Conservation (phyloP, 2,329 filamentous ascomycete species). For the Sporothrix luriei region DNA sequence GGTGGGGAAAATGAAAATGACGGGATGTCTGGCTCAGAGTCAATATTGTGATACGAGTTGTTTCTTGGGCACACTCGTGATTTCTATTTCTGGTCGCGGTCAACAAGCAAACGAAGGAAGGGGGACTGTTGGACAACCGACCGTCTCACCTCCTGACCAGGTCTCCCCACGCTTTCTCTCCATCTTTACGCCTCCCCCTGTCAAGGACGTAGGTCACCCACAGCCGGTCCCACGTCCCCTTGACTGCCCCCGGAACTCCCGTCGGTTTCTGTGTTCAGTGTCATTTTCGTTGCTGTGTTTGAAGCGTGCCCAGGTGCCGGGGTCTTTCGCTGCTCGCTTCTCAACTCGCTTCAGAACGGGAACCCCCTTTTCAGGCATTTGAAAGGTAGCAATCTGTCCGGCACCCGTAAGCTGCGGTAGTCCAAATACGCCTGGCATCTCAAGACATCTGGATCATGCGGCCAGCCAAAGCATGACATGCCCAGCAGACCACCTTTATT, state of each 20-base stretch:
- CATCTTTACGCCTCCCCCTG: neutral
- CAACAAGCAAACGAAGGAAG: conserved; percentile 9
- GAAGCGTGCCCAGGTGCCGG: neutral
- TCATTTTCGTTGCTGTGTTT: neutral
- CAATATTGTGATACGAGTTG: conserved; percentile 9
- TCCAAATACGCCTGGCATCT: conserved; percentile 1
- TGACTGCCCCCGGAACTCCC: conserved; percentile 14
- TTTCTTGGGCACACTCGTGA: conserved; percentile 1
- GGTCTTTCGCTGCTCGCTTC: conserved; percentile 14
- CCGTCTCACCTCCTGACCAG: neutral
- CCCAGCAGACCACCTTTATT: conserved; percentile 6
- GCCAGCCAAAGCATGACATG: conserved; percentile 3
- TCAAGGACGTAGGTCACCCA: neutral
- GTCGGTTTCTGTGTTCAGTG: conserved; percentile 18
- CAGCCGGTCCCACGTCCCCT: neutral
- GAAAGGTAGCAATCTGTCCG: neutral
- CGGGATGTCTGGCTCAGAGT: conserved; percentile 6
- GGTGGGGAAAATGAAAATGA: neutral
- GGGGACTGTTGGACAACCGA: neutral
- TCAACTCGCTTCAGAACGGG: conserved; percentile 21
- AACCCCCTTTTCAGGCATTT: conserved; percentile 20
- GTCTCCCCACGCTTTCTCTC: conserved; percentile 24
- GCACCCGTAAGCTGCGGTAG: neutral
- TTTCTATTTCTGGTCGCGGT: conserved; percentile 26
- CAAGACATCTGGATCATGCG: conserved; percentile 11